Evolutionary conservation across 306 rosid species (phyloP).

Genomic region (Abrus pulchellus): DNA sequence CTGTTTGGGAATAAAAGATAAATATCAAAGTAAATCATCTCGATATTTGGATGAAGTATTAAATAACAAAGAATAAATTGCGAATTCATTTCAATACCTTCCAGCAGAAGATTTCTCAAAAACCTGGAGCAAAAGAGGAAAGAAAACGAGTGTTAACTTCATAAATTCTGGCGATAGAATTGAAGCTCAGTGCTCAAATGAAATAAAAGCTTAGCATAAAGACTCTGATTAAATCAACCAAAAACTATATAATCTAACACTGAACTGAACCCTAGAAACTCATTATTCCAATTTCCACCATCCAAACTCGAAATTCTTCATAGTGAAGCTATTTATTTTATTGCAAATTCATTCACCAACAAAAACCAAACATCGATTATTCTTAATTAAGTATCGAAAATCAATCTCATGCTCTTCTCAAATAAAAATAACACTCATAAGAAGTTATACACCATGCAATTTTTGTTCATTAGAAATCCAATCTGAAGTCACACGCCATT

Average conservation of each 20-base stretch:
- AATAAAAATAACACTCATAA: background rate
- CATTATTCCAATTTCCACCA: conserved; percentile 34
- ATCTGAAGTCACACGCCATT: background rate
- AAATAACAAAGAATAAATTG: conserved; percentile 24
- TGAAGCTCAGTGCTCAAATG: conserved; percentile 1
- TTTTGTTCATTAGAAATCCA: background rate
- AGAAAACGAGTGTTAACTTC: conserved; percentile 46
- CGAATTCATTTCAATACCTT: conserved; percentile 59
- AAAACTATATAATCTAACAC: background rate
- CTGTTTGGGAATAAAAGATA: background rate
- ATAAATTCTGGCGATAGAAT: conserved; percentile 26
- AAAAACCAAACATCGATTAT: conserved; percentile 23
- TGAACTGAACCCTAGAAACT: conserved; percentile 39
- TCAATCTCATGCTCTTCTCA: background rate
- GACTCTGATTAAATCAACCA: conserved; percentile 17
- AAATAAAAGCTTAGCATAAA: background rate
- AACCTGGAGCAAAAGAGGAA: conserved; percentile 60
- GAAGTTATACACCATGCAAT: background rate
- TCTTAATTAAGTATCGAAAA: conserved; percentile 37
- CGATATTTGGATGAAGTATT: background rate
- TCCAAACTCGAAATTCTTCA: background rate
- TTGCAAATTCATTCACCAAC: conserved; percentile 24
- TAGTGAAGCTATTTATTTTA: background rate
- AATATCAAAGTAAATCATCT: conserved; percentile 1
- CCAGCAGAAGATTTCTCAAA: conserved; percentile 59